Evolutionary conservation across 768 basidiomycete genomes (phyloP), one percentile per base, ranked within the genome.

Genomic region (Suillus variegatus): DNA sequence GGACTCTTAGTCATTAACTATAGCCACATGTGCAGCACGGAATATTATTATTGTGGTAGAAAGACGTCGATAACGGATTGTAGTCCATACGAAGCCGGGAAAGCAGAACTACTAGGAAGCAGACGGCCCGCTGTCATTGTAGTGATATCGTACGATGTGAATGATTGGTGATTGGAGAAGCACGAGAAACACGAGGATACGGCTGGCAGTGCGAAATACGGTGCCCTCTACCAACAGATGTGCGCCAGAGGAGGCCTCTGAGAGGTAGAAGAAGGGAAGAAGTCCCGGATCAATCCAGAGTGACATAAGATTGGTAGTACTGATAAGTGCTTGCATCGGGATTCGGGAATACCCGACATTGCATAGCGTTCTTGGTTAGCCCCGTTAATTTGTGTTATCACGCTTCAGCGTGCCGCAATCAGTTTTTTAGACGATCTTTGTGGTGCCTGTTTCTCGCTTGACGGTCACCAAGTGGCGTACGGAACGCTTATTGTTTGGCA

Each of bases 401-500:
- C 36, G 22, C 14, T 22, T 32, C n/a, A 3, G 16, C 40, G 56
- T 22, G 38, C 14, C 9, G 32, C 32, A 32, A 32, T 32, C 32
- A 32, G 32, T 32, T 32, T 32, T 32, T 32, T 32, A 38, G 36
- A 41, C 13, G 3, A 41, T 58, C 22, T 43, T 32, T 43, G 58
- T 44, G 6, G 58, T 43, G 25, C 58, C 58, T 60, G 41, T 28
- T 25, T 25, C 22, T 40, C 22, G 22, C 22, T 40, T 55, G 13
- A 20, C 18, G 7, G n/a, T 57, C 22, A 40, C 22, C 7, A 16
- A 51, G 25, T 51, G 57, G 25, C 38, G 40, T 58, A 22, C 2
- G n/a, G 8, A 40, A 41, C 58, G 10, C 20, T 20, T 60, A 28
- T 60, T 60, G 41, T 60, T 60, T 60, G 58, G 58, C 58, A 43